Evolutionary conservation across 768 basidiomycete genomes (phyloP).

Genomic region (Tephrocybe sp.): DNA sequence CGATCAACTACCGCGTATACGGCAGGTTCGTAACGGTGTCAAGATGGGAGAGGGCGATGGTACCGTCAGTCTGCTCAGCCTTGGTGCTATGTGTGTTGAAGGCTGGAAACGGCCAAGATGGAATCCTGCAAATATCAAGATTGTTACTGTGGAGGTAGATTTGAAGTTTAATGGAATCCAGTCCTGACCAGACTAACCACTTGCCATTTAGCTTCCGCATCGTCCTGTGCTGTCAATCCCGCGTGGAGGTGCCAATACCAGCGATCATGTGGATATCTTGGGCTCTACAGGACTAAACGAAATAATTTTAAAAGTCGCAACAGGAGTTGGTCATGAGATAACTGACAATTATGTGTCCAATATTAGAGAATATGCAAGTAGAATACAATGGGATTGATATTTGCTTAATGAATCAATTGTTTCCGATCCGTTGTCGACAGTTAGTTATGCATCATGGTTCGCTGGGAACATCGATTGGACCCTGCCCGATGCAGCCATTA

Average conservation of each 20-base stretch:
- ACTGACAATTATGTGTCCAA: conserved; percentile 68
- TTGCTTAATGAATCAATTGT: neutral
- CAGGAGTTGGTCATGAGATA: conserved; percentile 75
- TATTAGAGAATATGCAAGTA: conserved; percentile 72
- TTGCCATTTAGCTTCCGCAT: conserved; percentile 63
- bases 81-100: conserved; percentile 95
- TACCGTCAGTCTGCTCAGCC: conserved; percentile 79
- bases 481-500: conserved; percentile 18
- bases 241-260: conserved; percentile 89
- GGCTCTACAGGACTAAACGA: conserved; percentile 83
- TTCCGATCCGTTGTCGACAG: too few relatives aligned
- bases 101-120: conserved; percentile 88
- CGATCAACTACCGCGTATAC: too few relatives aligned
- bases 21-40: conserved; percentile 75
- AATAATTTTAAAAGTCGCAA: conserved; percentile 86
- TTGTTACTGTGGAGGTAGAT: conserved; percentile 83
- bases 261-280: conserved; percentile 85
- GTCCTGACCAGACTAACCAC: too few relatives aligned
- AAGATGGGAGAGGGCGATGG: conserved; percentile 96
- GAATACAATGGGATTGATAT: conserved; percentile 77
- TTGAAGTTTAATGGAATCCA: too few relatives aligned
- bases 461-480: conserved; percentile 16
- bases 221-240: conserved; percentile 67
- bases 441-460: too few relatives aligned
- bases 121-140: conserved; percentile 88